phyloP scores from a whole-genome alignment of 805 yeast genomes.

The Wickerhamomyces bovis region DNA sequence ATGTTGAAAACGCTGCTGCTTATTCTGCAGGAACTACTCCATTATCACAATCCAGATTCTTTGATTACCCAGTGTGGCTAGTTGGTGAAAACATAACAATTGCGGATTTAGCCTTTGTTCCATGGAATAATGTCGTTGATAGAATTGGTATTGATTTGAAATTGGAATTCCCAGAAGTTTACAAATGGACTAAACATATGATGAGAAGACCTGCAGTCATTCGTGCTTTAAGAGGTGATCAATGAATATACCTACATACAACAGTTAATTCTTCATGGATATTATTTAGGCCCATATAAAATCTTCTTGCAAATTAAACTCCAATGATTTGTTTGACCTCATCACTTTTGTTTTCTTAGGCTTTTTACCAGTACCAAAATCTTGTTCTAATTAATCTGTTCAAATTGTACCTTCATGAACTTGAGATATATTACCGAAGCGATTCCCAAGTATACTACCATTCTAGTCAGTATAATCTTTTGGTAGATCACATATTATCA shows the following conservation, averaged over 20 bases:
- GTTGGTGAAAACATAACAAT: slow-evolving; percentile 81
- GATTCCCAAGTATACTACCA: not conserved
- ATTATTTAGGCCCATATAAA: too few species aligned
- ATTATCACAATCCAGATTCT: slow-evolving; percentile 73
- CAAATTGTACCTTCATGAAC: not conserved
- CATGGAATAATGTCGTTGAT: slow-evolving; percentile 96
- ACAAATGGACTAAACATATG: slow-evolving; percentile 93
- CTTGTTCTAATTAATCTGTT: too few species aligned
- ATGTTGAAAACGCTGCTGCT: slow-evolving; percentile 79
- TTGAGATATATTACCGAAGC: not conserved
- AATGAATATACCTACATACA: not conserved
- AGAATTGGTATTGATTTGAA: slow-evolving; percentile 85
- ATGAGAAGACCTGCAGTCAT: slow-evolving; percentile 92
- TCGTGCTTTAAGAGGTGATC: slow-evolving; percentile 75
- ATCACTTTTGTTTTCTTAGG: not conserved
- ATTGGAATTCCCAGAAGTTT: slow-evolving; percentile 89
- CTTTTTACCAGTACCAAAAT: not conserved
- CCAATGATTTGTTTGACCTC: not conserved
- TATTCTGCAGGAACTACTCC: slow-evolving; percentile 88
- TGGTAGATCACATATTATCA: not conserved
- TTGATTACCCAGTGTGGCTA: slow-evolving; percentile 92
- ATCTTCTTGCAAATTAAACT: not conserved
- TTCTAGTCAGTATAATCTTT: not conserved
- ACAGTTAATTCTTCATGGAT: too few species aligned
- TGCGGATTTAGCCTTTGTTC: slow-evolving; percentile 89